These are phyloP conservation scores for Colletotrichum agaves DNA, from an alignment of 2,329 filamentous ascomycete species.

Conservation along the genomic window DNA sequence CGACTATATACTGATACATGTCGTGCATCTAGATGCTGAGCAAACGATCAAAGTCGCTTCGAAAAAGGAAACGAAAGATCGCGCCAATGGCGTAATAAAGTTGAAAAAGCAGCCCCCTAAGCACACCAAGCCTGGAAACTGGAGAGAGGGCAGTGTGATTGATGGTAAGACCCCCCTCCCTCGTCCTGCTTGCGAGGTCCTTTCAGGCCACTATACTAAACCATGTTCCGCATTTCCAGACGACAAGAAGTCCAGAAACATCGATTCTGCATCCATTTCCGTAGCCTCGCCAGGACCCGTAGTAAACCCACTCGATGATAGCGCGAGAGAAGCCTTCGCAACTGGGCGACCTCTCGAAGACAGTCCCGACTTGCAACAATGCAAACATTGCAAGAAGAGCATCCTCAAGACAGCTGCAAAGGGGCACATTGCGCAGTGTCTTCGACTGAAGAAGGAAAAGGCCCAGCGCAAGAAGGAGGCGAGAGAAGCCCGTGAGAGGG, in stretches of 20 bases:
- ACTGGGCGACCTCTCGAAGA: conserved; percentile 87
- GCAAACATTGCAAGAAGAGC: conserved; percentile 95
- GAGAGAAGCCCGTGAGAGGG: conserved; percentile 74
- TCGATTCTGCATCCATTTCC: conserved; percentile 50
- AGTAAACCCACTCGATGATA: conserved; percentile 78
- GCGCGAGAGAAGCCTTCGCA: conserved; percentile 80
- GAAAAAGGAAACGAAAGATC: conserved; percentile 61
- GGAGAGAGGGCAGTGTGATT: conserved; percentile 73
- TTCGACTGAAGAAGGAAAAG: conserved; percentile 86
- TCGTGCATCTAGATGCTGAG: conserved; percentile 58
- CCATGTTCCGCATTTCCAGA: conserved; percentile 47
- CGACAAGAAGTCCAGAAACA: conserved; percentile 64
- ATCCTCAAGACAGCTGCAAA: conserved; percentile 80
- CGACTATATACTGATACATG: neutral
- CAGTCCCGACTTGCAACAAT: conserved; percentile 80
- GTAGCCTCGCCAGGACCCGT: conserved; percentile 64
- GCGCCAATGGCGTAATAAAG: conserved; percentile 63
- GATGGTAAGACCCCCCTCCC: conserved; percentile 59
- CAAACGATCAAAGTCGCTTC: conserved; percentile 72
- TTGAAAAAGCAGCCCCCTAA: conserved; percentile 72
- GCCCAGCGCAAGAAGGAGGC: conserved; percentile 81
- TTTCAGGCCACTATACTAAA: conserved; percentile 6
- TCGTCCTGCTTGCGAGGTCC: neutral
- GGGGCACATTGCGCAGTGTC: conserved; percentile 83
- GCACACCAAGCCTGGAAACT: conserved; percentile 74